Conservation (phyloP, 139 green algal genomes). For the Auxenochlorella protothecoides region DNA sequence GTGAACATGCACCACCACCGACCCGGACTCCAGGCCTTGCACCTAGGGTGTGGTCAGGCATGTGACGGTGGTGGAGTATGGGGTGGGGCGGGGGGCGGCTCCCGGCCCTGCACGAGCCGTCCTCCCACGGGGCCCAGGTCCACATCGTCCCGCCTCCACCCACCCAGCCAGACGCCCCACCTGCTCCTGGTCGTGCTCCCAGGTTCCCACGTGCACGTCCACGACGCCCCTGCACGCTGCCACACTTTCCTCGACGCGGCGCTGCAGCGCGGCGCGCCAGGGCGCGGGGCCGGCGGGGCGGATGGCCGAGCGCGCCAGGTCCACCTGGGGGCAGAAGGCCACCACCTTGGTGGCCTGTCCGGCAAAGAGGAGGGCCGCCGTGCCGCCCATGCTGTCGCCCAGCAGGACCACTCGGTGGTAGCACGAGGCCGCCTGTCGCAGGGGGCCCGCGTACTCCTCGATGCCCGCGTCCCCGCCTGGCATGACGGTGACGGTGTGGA, state of each 20-base stretch:
- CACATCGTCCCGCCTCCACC: too few species aligned
- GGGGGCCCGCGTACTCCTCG: slow-evolving; percentile 21
- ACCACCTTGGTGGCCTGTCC: slow-evolving; percentile 63
- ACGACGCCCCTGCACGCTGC: slow-evolving; percentile 5
- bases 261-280: slow-evolving; percentile 31
- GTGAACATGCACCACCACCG: too few species aligned
- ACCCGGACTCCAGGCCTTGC: too few species aligned
- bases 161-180: background rate
- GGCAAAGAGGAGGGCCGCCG: slow-evolving; percentile 68
- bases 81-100: too few species aligned
- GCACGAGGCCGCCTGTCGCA: slow-evolving; percentile 22
- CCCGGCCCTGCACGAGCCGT: too few species aligned
- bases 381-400: slow-evolving; percentile 89
- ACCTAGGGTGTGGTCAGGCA: too few species aligned
- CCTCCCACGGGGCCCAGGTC: too few species aligned
- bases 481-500: background rate
- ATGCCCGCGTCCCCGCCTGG: slow-evolving; percentile 27
- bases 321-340: slow-evolving; percentile 69
- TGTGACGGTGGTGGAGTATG: too few species aligned
- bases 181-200: slow-evolving; percentile 74
- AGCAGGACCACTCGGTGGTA: slow-evolving; percentile 76
- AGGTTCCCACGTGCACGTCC: slow-evolving; percentile 47
- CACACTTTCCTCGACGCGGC: slow-evolving; percentile 31
- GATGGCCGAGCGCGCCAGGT: slow-evolving; percentile 51
- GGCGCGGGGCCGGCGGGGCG: slow-evolving; percentile 8